phyloP scores from a whole-genome alignment of 441 rosid species.

The Euphorbia schlechtendalii region DNA sequence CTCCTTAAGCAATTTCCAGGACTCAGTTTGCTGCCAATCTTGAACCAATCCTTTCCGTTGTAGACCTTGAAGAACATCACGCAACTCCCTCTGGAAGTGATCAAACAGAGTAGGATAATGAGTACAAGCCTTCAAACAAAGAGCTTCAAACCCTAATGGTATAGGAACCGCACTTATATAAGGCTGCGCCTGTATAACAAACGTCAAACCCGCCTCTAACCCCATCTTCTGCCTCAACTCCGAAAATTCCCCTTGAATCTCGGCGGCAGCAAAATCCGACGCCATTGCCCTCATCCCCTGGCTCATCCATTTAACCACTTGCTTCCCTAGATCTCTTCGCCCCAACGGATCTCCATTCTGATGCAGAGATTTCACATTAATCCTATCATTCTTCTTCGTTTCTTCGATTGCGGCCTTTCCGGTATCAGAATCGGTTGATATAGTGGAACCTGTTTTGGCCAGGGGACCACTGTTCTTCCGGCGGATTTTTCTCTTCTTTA shows the following conservation, averaged over 20 bases:
- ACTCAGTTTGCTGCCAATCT: conserved; percentile 62
- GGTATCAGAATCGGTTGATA: neutral
- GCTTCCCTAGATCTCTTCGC: conserved; percentile 65
- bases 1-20: conserved; percentile 90
- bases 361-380: conserved; percentile 36
- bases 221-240: conserved; percentile 71
- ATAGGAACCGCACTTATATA: conserved; percentile 78
- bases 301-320: conserved; percentile 70
- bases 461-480: conserved; percentile 9
- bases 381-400: conserved; percentile 16
- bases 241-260: conserved; percentile 66
- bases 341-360: conserved; percentile 94
- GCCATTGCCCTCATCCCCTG: conserved; percentile 91
- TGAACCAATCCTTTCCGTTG: conserved; percentile 42
- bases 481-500: conserved; percentile 29
- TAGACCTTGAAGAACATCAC: conserved; percentile 67
- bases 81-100: conserved; percentile 87
- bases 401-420: conserved; percentile 8
- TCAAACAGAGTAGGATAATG: conserved; percentile 90
- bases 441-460: neutral
- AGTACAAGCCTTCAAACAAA: conserved; percentile 79
- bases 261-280: conserved; percentile 60
- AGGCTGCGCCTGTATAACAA: conserved; percentile 84
- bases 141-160: conserved; percentile 73
- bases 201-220: conserved; percentile 80